A percentile compares a stretch with the other conserved stretches of the same genome.
These are phyloP conservation scores for Rutstroemia sp. DNA, from an alignment of 2,329 filamentous ascomycete species.

Conservation along the genomic window DNA sequence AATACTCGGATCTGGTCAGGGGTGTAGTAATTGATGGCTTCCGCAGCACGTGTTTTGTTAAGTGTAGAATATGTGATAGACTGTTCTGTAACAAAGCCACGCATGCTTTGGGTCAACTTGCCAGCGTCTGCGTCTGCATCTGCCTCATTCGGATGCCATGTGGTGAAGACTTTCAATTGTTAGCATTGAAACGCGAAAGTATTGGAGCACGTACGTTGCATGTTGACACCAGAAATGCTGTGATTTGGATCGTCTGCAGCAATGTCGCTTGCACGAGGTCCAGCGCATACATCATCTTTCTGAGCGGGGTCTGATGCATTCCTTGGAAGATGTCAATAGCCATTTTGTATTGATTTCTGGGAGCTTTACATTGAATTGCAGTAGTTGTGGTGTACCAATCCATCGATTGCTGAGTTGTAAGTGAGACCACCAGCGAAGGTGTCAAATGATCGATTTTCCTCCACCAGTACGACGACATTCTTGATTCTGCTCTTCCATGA, in stretches of 20 bases:
- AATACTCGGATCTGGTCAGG: slow-evolving; percentile 35
- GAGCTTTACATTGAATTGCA: slow-evolving; percentile 34
- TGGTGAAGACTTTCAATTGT: slow-evolving; percentile 29
- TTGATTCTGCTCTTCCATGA: slow-evolving; percentile 36
- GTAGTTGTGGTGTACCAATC: slow-evolving; percentile 30
- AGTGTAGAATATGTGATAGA: slow-evolving; percentile 30
- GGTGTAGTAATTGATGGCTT: slow-evolving; percentile 38
- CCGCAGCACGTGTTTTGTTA: slow-evolving; percentile 32
- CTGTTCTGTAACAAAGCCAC: slow-evolving; percentile 37
- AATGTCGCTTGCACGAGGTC: slow-evolving; percentile 32
- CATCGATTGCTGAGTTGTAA: slow-evolving; percentile 33
- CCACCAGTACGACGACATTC: slow-evolving; percentile 40
- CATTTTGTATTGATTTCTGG: background rate
- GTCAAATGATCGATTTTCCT: slow-evolving; percentile 35
- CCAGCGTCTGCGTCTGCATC: slow-evolving; percentile 14
- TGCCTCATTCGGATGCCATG: slow-evolving; percentile 30
- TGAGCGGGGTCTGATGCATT: slow-evolving; percentile 24
- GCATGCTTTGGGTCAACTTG: slow-evolving; percentile 27
- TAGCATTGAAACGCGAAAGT: background rate
- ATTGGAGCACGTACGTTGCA: slow-evolving; percentile 27
- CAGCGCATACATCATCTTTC: slow-evolving; percentile 31
- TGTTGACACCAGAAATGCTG: slow-evolving; percentile 35
- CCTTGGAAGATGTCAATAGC: slow-evolving; percentile 13
- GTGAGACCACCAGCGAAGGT: slow-evolving; percentile 35
- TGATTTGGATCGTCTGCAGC: slow-evolving; percentile 38